Base-by-base conservation (phyloP, 108 stramenopile genomes). In the Nitzschia sp. region DNA sequence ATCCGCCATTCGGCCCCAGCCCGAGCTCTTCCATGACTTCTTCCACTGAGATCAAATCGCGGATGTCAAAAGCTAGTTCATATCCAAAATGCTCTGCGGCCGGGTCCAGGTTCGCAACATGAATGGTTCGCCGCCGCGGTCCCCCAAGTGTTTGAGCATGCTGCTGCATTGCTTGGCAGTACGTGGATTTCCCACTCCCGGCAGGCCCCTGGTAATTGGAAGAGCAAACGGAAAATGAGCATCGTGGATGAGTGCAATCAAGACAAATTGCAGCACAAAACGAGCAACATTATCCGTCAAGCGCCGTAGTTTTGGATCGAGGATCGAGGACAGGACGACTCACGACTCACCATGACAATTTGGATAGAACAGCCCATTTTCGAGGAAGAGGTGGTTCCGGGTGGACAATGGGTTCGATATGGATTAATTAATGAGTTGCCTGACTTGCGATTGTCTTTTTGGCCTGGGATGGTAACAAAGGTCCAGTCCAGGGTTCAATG, bases 21-120 rank as follows among this genome's bases (percentile, higher is more conserved):
- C 85, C 85, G 57, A 98, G 68, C 79, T 98, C 98, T 55, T 97
- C 96, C 97, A 98, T 98, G 23, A 97, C 99, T 53, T 99, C 98
- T 34, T 96, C 91, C 16, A 96, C 95, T 5, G 86, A 88, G 58
- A 99, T 97, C 31, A 99, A 80, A 47, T 99, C 98, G 4, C 97
- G 91, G 13, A 96, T 80, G 66, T 97, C 96, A 63, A 94, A 82
- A 0, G 85, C 83, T 1, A 88, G 72, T 4, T 95, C 78, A 75
- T 99, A 99, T 25, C 80, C 83, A 72, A 98, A 96, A 44, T 85
- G 36, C 69, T 99, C 98, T 6, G 97, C 97, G 5, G 97, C 97
- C 3, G 99, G 99, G 71, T 99, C 99, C 23, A 99, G 84, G 79
- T 98, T 99, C 36, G 81, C 87, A 3, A 97, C 88, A 73, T 94